Base-by-base conservation (phyloP, 192 early-diverging fungal genomes). In the Phlyctochytrium arcticum region DNA sequence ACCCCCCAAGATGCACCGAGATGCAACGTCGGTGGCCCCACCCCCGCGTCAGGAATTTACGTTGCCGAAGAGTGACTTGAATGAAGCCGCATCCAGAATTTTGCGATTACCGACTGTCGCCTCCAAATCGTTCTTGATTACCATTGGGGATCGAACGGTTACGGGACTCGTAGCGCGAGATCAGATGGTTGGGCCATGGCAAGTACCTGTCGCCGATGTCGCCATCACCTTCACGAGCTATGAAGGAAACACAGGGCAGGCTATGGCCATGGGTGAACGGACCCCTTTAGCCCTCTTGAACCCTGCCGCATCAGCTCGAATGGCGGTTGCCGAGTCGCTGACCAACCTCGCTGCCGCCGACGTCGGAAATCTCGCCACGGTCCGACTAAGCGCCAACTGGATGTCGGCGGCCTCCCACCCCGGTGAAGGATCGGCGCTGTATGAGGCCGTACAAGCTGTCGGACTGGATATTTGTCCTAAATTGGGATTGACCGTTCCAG, bases 131-230 rank as follows among this genome's bases (percentile, higher is more conserved):
- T 99, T 99, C 87, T 79, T 99, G 67, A 88, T 99, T 56, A 99
- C 96, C 0, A 99, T 99, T 62, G 96, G 94, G 67, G 98, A 99
- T 65, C 89, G 98, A 10, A 90, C 90, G 0, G 87, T 99, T 32
- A 94, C 95, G 27, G 98, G 95, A 12, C 71, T 98, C 61, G 93
- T 98, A 3, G 91, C 88, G 19, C 90, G 96, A 44, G 98, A 99
- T 59, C 98, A 97, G 64, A 87, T 97, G 85, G 98, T 99, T 31
- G 98, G 98, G 8, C 93, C 96, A 2, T 99, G 98, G 98, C 96
- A 98, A 75, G 86, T 92, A 46, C 98, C 98, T 42, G 96, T 99
- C 19, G 91, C 98, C 26, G 96, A 99, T 76, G 95, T 96, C 9
- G 87, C 92, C 0, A 92, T 99, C 9, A 91, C 87, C n/a, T 77